phyloP scores from a whole-genome alignment of 352 stramenopile species.

The Blastocystis sp. region DNA sequence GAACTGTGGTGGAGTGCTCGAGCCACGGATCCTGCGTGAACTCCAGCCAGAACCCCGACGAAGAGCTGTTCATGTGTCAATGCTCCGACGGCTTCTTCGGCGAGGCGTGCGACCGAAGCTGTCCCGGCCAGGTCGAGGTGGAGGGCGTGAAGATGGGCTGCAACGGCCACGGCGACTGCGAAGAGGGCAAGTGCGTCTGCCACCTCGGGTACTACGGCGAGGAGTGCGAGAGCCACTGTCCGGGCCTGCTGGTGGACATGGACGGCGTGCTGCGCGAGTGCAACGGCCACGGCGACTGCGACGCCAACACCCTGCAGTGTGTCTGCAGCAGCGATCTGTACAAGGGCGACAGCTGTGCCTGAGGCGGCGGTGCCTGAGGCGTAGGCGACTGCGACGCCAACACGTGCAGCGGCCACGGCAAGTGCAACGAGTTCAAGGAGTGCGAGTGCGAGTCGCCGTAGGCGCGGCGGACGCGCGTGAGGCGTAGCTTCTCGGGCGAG shows the following conservation, averaged over 20 bases:
- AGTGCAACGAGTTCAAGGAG: not conserved
- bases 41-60: not conserved
- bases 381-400: not conserved
- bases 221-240: constrained; percentile 3
- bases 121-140: constrained; percentile 12
- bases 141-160: not conserved
- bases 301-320: not conserved
- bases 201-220: not conserved
- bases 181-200: constrained; percentile 3
- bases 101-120: not conserved
- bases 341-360: not conserved
- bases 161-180: constrained; percentile 36
- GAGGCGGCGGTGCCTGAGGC: not conserved
- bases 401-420: constrained; percentile 22
- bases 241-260: not conserved
- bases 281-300: constrained; percentile 6
- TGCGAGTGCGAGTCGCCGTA: constrained; percentile 26
- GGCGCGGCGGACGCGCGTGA: not conserved
- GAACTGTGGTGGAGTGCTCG: not conserved
- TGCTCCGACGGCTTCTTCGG: not conserved
- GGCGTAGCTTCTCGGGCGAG: constrained; percentile 13
- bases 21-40: not conserved
- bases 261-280: not conserved
- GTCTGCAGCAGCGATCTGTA: not conserved
- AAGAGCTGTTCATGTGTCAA: not conserved